phyloP scores from a whole-genome alignment of 2,329 filamentous ascomycete genomes.

The Colletotrichum destructivum region DNA sequence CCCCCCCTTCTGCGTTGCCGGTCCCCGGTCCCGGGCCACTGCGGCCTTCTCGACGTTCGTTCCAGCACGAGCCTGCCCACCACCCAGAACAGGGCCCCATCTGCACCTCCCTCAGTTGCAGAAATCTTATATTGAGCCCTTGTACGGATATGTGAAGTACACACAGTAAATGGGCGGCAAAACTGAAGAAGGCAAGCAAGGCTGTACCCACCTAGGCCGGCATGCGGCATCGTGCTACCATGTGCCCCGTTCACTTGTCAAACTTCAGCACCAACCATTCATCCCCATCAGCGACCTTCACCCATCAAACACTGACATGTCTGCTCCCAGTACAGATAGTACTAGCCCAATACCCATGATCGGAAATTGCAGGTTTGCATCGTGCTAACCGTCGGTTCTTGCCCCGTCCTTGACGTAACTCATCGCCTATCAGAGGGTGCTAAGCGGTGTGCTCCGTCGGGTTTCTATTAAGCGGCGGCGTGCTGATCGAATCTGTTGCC shows the following conservation, averaged over 20 bases:
- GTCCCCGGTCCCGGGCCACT: background rate
- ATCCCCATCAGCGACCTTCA: conserved; percentile 4
- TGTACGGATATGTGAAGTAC: too few relatives aligned
- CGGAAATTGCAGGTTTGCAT: conserved; percentile 5
- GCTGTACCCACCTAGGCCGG: background rate
- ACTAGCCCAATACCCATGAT: background rate
- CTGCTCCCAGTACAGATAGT: background rate
- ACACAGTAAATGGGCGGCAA: background rate
- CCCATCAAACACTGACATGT: background rate
- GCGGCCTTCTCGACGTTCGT: background rate
- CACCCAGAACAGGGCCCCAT: background rate
- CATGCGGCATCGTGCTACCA: conserved; percentile 1
- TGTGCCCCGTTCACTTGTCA: conserved; percentile 21
- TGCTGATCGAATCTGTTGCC: conserved; percentile 14
- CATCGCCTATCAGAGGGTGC: background rate
- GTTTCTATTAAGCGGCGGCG: background rate
- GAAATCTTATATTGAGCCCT: too few relatives aligned
- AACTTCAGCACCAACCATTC: conserved; percentile 8
- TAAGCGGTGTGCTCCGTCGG: background rate
- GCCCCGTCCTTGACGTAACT: conserved; percentile 2
- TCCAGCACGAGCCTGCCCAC: background rate
- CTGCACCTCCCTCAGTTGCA: background rate
- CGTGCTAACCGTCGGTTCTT: background rate
- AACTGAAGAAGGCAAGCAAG: conserved; percentile 8
- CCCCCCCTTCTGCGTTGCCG: background rate